These are phyloP conservation scores for Colletotrichum sojae DNA, from an alignment of 2,329 filamentous ascomycete species.

Conservation along the genomic window DNA sequence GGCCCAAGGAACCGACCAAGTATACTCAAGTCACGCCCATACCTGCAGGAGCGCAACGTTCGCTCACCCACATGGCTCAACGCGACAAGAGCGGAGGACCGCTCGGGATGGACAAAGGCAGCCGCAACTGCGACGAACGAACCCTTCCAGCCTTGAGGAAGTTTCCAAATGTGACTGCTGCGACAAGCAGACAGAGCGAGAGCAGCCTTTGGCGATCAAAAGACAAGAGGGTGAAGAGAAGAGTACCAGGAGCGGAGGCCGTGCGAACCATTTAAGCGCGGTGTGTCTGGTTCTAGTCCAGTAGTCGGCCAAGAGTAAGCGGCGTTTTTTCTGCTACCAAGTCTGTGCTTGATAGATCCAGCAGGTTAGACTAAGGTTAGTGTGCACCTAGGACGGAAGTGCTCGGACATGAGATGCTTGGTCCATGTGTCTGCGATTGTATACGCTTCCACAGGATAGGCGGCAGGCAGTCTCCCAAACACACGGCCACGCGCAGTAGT, in stretches of 20 bases:
- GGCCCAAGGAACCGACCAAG: constrained; percentile 31
- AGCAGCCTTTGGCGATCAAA: neutral
- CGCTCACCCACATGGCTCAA: constrained; percentile 15
- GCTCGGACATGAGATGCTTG: neutral
- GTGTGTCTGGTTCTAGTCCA: too few species aligned
- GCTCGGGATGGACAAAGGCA: neutral
- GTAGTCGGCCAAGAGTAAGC: too few species aligned
- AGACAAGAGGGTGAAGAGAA: neutral
- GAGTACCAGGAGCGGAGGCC: neutral
- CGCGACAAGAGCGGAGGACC: neutral
- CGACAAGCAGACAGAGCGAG: neutral
- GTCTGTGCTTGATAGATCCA: constrained; percentile 38
- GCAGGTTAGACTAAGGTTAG: neutral
- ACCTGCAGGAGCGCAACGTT: neutral
- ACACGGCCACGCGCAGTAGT: neutral
- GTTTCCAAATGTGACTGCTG: too few species aligned
- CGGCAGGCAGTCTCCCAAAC: neutral
- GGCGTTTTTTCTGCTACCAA: too few species aligned
- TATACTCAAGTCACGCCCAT: constrained; percentile 27
- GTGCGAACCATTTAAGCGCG: too few species aligned
- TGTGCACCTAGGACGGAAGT: too few species aligned
- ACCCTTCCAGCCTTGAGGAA: too few species aligned
- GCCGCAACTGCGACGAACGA: too few species aligned
- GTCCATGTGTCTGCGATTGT: neutral
- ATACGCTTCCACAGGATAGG: neutral